Conservation (phyloP, 495 filamentous ascomycete genomes). For the Platismatia glauca region DNA sequence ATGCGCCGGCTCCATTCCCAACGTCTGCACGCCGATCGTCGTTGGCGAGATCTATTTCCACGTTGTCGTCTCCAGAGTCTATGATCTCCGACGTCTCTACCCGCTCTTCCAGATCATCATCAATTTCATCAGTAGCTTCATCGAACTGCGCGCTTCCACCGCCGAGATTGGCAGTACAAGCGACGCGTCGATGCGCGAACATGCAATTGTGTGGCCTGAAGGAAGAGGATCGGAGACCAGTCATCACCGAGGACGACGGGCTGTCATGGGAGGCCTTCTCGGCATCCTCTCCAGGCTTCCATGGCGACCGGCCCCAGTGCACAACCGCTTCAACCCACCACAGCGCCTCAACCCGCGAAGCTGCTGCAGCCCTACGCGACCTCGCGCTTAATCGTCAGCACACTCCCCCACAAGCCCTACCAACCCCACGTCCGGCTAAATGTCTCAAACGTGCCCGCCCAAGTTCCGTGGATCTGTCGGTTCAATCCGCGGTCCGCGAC, state of each 20-base stretch:
- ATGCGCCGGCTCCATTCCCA: conserved; percentile 39
- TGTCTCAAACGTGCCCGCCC: conserved; percentile 62
- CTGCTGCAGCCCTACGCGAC: conserved; percentile 62
- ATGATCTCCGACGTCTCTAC: conserved; percentile 78
- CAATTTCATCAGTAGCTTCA: conserved; percentile 49
- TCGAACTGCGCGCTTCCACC: conserved; percentile 53
- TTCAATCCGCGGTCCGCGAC: conserved; percentile 69
- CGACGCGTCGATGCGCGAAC: conserved; percentile 73
- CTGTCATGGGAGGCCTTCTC: conserved; percentile 39
- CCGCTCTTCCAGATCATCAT: conserved; percentile 38
- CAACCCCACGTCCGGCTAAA: conserved; percentile 25
- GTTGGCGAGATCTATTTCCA: conserved; percentile 65
- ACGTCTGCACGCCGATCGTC: conserved; percentile 59
- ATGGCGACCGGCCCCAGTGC: conserved; percentile 44
- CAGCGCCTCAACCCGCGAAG: conserved; percentile 40
- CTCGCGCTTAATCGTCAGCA: conserved; percentile 37
- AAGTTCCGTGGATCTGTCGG: conserved; percentile 52
- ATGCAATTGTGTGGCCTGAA: conserved; percentile 31
- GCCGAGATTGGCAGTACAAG: conserved; percentile 66
- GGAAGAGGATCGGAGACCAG: conserved; percentile 19
- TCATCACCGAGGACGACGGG: conserved; percentile 6
- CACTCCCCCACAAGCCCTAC: conserved; percentile 27
- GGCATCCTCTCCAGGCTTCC: conserved; percentile 48
- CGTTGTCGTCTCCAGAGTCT: conserved; percentile 77
- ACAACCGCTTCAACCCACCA: conserved; percentile 40